Conservation (phyloP, 1,284 basidiomycete genomes). For the Boletellus sp. region DNA sequence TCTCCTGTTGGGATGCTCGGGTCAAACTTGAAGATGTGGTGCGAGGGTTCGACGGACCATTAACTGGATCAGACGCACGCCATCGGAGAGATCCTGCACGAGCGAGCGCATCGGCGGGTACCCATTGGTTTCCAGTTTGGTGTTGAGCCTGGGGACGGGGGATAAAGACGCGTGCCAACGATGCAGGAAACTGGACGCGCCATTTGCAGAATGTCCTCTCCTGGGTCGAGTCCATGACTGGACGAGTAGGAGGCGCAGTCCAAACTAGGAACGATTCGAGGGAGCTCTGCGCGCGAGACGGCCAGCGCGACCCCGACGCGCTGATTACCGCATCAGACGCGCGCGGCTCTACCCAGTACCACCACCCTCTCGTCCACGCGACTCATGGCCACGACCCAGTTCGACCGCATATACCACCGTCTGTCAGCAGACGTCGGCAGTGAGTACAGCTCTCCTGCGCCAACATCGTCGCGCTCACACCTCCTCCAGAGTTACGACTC, state of each 20-base stretch:
- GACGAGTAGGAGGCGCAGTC: not conserved
- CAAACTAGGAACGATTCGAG: not conserved
- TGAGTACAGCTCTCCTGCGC: conserved; percentile 39
- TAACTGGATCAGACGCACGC: conserved; percentile 89
- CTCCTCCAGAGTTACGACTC: conserved; percentile 75
- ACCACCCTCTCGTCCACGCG: not conserved
- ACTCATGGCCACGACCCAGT: conserved; percentile 62
- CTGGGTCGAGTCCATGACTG: conserved; percentile 33
- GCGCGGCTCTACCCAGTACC: conserved; percentile 13
- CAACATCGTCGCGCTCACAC: conserved; percentile 1
- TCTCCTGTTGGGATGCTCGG: conserved; percentile 57
- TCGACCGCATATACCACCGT: conserved; percentile 80
- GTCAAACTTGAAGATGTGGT: not conserved
- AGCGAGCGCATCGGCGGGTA: conserved; percentile 91
- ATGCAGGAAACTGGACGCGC: conserved; percentile 36
- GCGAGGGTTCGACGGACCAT: conserved; percentile 54
- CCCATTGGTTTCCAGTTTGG: conserved; percentile 83
- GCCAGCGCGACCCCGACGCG: conserved; percentile 13
- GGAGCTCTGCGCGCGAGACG: not conserved
- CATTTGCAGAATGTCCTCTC: conserved; percentile 83
- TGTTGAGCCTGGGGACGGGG: conserved; percentile 73
- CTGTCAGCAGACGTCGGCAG: conserved; percentile 75
- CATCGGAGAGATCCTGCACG: conserved; percentile 89
- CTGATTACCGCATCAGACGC: conserved; percentile 17
- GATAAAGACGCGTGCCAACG: not conserved